Base-by-base conservation (phyloP, 139 green algal species). In the Chlamydomonas schloesseri region DNA sequence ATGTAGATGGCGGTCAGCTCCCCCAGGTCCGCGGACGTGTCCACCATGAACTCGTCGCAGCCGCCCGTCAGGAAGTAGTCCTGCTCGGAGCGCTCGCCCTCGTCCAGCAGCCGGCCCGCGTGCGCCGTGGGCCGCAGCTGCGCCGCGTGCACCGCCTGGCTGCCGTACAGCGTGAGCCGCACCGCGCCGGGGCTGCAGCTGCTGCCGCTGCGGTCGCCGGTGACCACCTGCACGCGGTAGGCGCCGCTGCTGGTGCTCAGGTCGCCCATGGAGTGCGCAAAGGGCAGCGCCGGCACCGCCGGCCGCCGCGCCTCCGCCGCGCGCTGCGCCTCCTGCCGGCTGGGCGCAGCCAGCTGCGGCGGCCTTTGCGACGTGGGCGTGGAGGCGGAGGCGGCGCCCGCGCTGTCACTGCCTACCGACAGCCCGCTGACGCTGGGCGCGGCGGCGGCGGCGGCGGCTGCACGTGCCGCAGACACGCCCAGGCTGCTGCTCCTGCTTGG, bases 1-100 rank as follows among this genome's bases (percentile, higher is more conserved):
- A 91, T 73, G 50, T 86, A 84, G 31, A 91, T 6, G 0, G 55
- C 64, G 1, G 58, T 60, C n/a, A 91, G 81, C n/a, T 91, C 87
- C 1, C 87, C 87, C n/a, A 91, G 46, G 58, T 91, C 81, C 18
- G 8, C 17, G 0, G 34, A 58, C 5, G 82, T 71, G 18, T 88
- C 87, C 58, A 91, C 37, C 68, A 71, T 64, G 55, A 88, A 75
- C 28, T 88, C 87, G 15, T 91, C 82, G 0, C 23, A 18, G 11
- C 55, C 3, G 10, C 87, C 87, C 17, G 53, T 37, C 11, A 29
- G 2, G 36, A 91, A 91, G 36, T 29, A 65, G 33, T 28, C 57
- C 8, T 36, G 20, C 31, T 47, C 80, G 37, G 9, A 1, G 20
- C 21, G 8, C 18, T 11, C 64, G 64, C 17, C 57, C 10, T 71